Percentiles rank a stretch among this genome's conserved stretches.
These are phyloP conservation scores for Lyophyllum decastes DNA, from an alignment of 768 basidiomycete species.

Conservation along the genomic window DNA sequence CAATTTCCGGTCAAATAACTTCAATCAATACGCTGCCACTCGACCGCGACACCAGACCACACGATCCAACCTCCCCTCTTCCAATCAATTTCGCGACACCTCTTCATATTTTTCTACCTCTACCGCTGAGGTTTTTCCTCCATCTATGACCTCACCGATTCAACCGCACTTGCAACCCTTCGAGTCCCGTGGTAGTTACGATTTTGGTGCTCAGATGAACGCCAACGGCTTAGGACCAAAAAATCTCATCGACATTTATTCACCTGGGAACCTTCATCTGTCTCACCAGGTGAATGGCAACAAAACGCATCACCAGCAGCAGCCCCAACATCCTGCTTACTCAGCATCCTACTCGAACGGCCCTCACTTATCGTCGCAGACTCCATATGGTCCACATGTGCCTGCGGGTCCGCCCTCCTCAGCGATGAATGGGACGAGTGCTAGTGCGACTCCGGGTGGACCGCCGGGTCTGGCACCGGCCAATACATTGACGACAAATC, in stretches of 20 bases:
- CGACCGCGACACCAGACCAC: slow-evolving; percentile 40
- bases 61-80: slow-evolving; percentile 32
- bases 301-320: slow-evolving; percentile 24
- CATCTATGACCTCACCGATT: slow-evolving; percentile 40
- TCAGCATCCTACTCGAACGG: slow-evolving; percentile 30
- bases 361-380: slow-evolving; percentile 66
- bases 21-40: slow-evolving; percentile 40
- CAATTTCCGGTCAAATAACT: slow-evolving; percentile 27
- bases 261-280: slow-evolving; percentile 20
- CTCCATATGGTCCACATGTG: slow-evolving; percentile 74
- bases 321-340: slow-evolving; percentile 29
- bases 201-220: slow-evolving; percentile 31
- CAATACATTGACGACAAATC: slow-evolving; percentile 26
- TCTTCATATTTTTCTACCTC: slow-evolving; percentile 31
- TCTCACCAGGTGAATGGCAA: slow-evolving; percentile 20
- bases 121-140: slow-evolving; percentile 33
- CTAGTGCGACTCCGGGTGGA: slow-evolving; percentile 18
- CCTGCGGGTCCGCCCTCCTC: slow-evolving; percentile 34
- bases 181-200: slow-evolving; percentile 37
- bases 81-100: slow-evolving; percentile 38
- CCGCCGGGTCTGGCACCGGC: slow-evolving; percentile 27
- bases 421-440: slow-evolving; percentile 16
- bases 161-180: slow-evolving; percentile 38
- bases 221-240: slow-evolving; percentile 28
- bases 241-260: slow-evolving; percentile 29